Conservation (phyloP, 176 grass and related monocot genomes). For the Echinochloa phyllopogon region DNA sequence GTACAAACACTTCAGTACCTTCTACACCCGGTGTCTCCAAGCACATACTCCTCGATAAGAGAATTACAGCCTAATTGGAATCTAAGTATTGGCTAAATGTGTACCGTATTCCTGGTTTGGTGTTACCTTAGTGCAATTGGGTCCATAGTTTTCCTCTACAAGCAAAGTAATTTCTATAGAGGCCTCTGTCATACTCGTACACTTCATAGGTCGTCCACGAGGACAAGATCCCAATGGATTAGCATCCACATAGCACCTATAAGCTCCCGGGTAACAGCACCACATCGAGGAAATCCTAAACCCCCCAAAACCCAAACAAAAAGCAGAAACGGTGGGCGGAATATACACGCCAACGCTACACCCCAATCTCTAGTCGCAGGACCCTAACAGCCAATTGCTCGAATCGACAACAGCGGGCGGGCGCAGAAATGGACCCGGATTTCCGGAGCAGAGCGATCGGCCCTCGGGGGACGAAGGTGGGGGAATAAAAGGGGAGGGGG, state of each 20-base stretch:
- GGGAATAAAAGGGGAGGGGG: background rate
- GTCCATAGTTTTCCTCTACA: background rate
- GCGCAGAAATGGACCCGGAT: background rate
- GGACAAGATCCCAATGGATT: background rate
- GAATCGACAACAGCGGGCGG: background rate
- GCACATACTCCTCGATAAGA: background rate
- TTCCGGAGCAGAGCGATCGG: background rate
- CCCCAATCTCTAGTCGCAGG: background rate
- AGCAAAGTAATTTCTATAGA: background rate
- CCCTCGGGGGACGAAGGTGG: background rate
- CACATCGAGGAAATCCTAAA: background rate
- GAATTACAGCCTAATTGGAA: background rate
- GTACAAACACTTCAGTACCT: background rate
- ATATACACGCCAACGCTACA: background rate
- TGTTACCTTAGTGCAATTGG: background rate
- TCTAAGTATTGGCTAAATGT: background rate
- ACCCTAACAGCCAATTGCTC: background rate
- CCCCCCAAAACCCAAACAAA: background rate
- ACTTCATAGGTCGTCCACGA: background rate
- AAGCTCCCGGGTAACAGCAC: background rate
- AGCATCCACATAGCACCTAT: constrained; percentile 4
- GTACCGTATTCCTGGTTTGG: background rate
- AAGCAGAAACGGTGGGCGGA: background rate
- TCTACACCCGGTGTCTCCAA: background rate
- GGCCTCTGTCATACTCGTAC: background rate